Conservation (phyloP, 2,329 filamentous ascomycete genomes). For the Colletotrichum eremochloae region DNA sequence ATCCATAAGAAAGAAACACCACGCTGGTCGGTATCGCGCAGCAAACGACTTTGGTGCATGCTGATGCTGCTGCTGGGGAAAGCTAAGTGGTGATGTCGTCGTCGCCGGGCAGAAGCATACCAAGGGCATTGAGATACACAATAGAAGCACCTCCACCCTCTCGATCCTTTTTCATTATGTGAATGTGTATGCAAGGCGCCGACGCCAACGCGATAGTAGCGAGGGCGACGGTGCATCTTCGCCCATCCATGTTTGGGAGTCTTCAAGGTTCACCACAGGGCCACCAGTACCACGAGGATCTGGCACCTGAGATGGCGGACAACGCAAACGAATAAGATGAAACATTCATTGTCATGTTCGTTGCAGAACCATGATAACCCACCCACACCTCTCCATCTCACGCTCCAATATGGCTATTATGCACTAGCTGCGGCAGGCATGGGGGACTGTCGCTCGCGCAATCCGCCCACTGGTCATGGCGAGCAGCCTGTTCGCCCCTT, state of each 20-base stretch:
- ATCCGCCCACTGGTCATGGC: slow-evolving; percentile 9
- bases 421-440: slow-evolving; percentile 20
- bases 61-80: slow-evolving; percentile 1
- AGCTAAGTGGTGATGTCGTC: slow-evolving; percentile 1
- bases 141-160: slow-evolving; percentile 5
- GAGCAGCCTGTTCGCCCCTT: slow-evolving; percentile 32
- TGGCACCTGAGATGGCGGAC: slow-evolving; percentile 20
- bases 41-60: slow-evolving; percentile 36
- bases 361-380: slow-evolving; percentile 42
- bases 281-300: slow-evolving; percentile 18
- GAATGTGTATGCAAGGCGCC: slow-evolving; percentile 10
- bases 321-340: slow-evolving; percentile 41
- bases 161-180: slow-evolving; percentile 16
- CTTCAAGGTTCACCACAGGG: slow-evolving; percentile 21
- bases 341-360: slow-evolving; percentile 41
- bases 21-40: slow-evolving; percentile 17
- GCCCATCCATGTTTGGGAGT: slow-evolving; percentile 7
- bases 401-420: slow-evolving; percentile 13
- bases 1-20: slow-evolving; percentile 15
- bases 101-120: slow-evolving; percentile 20
- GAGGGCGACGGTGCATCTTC: slow-evolving; percentile 18
- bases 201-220: slow-evolving; percentile 7
- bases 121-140: slow-evolving; percentile 3
- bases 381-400: slow-evolving; percentile 28
- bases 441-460: slow-evolving; percentile 38